These are phyloP conservation scores for Aspergillus uvarum DNA, from an alignment of 2,329 filamentous ascomycete genomes.

Conservation along the genomic window DNA sequence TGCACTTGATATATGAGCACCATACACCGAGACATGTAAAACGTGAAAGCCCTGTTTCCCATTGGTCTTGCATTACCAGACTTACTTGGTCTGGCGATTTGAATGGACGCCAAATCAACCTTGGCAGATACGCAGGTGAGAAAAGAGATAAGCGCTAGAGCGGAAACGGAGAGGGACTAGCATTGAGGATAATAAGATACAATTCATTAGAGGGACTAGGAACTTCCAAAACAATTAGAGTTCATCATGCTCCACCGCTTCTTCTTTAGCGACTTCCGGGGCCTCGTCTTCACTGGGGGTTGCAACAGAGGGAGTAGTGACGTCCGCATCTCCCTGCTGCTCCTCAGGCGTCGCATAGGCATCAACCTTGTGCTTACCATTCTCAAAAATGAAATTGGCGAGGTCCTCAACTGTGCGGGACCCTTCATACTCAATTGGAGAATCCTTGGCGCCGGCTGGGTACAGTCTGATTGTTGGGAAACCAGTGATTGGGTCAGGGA, in stretches of 20 bases:
- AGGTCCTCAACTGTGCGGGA: slow-evolving; percentile 89
- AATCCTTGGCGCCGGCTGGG: slow-evolving; percentile 82
- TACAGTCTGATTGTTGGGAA: slow-evolving; percentile 99
- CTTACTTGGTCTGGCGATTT: too few species aligned
- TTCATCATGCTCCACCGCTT: slow-evolving; percentile 40
- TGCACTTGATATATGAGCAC: too few species aligned
- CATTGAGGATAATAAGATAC: slow-evolving; percentile 4
- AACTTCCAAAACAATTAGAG: slow-evolving; percentile 28
- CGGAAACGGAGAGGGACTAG: not conserved
- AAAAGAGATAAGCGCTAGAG: not conserved
- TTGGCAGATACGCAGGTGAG: not conserved
- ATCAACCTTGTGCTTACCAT: slow-evolving; percentile 82
- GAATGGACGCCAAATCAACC: not conserved
- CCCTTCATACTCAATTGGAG: slow-evolving; percentile 83
- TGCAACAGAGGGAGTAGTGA: slow-evolving; percentile 25
- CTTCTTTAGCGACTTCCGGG: slow-evolving; percentile 24
- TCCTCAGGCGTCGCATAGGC: slow-evolving; percentile 59
- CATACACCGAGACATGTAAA: too few species aligned
- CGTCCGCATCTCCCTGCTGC: slow-evolving; percentile 48
- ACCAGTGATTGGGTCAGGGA: slow-evolving; percentile 92
- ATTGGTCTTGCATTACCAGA: too few species aligned
- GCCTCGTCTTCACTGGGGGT: slow-evolving; percentile 20
- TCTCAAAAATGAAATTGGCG: slow-evolving; percentile 88
- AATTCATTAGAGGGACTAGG: slow-evolving; percentile 6
- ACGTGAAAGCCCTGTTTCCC: too few species aligned